Base-by-base conservation (phyloP, 2,329 filamentous ascomycete species). In the Penicillium corylophilum region DNA sequence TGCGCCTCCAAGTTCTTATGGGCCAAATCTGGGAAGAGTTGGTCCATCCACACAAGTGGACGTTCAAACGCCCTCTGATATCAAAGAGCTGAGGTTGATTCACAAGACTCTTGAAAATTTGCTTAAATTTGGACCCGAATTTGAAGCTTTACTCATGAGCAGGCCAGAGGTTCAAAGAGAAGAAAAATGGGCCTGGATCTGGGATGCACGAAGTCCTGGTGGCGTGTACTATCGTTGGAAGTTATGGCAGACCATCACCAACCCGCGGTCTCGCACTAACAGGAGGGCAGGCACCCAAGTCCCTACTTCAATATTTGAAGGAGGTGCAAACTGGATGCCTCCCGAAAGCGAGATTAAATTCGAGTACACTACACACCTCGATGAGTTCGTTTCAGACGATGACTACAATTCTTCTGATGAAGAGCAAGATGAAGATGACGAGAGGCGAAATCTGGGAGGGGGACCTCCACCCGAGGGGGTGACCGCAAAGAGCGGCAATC, bases 181-280 rank as follows among this genome's bases (percentile, higher is more conserved):
- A 53, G 89, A 95, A 69, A 91, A 87, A 59, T 97, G 93, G 85
- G 88, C 91, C 0, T 99, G 92, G 89, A 78, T 99, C 5, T 99
- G 90, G 86, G 88, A 97, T 69, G 82, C 91, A 18, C 82, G 86
- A 59, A 92, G 86, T 64, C 78, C 81, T 56, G 91, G 85, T 23
- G 93, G 88, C 15, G 82, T 95, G 15, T 99, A 92, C 82, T 97
- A 97, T 71, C 85, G 94, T 39, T 97, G 90, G 88, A 84, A 90
- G 40, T 67, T 97, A 40, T 96, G 92, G 89, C 86, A 94, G 62
- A 80, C 93, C 8, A 77, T 93, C n/a, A 91, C 88, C 1, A 85
- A 86, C 4, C 79, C 79, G 1, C 76, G 79, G 3, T 72, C 65
- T 22, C 64, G 59, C 46, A 64, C 55, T 55, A 64, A 54, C 52